Evolutionary conservation across 2,329 filamentous ascomycete species (phyloP), one percentile per base, ranked within the genome.

Genomic region (Zopfia rhizophila): DNA sequence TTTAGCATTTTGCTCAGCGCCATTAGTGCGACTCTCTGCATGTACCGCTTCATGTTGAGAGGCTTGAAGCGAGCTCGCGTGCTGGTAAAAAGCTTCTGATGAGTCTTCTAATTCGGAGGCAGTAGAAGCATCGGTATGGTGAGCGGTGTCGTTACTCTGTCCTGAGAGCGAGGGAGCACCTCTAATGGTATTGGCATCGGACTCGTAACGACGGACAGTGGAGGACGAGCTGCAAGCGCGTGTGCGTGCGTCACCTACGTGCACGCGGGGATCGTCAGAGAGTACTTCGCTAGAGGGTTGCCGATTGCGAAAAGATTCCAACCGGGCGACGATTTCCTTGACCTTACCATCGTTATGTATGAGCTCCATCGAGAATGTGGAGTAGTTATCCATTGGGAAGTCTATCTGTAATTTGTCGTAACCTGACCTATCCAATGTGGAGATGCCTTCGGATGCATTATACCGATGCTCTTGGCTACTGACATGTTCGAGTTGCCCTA

Each of bases 271-370:
- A 7, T 51, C 18, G 18, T 49, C 21, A 44, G 38, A 23, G 27
- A 36, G 25, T 30, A 24, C 52, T 61, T 60, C 38, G 14, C 28
- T 35, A 30, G 16, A 38, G 37, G 29, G 36, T 43, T 42, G 30
- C 35, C 31, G 27, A 41, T 46, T 38, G 38, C 18, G 25, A 38
- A 48, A 53, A 11, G 48, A 53, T 38, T 63, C 56, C 50, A 56
- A 60, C n/a, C 38, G 53, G 47, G 54, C 51, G 29, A 60, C 48
- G 14, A 60, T 48, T 38, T 58, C 49, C 42, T 48, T 50, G 38
- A 61, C 45, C 60, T 65, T 67, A 63, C 66, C 59, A 35, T 65
- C 46, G 35, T 48, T 33, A 16, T 65, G 58, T 33, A 51, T 53
- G 19, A 58, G 36, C 17, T 61, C 52, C 47, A 61, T 51, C 17